Evolutionary conservation across 177 flowering plant species (phyloP).

Genomic region (Vitis hybrid): DNA sequence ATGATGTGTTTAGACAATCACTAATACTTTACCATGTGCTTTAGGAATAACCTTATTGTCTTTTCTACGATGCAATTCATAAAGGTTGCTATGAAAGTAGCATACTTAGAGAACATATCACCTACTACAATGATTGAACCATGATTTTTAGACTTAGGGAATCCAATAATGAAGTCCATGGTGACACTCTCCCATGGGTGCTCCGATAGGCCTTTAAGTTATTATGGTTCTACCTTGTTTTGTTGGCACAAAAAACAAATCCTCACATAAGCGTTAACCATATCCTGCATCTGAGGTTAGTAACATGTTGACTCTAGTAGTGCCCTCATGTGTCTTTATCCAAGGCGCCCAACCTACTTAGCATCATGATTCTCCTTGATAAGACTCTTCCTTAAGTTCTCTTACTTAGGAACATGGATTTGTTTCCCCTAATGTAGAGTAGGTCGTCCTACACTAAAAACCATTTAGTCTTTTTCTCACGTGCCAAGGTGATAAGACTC

Average conservation of each 20-base stretch:
- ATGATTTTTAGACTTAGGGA: no score
- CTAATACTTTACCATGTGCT: neutral
- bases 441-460: slow-evolving; percentile 6
- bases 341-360: neutral
- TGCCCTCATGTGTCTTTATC: neutral
- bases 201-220: neutral
- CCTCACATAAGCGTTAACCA: neutral
- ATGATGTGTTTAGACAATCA: neutral
- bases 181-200: neutral
- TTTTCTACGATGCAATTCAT: neutral
- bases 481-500: no score
- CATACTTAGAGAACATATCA: neutral
- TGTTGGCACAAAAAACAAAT: neutral
- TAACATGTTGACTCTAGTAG: neutral
- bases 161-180: no score
- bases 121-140: neutral
- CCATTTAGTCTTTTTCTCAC: neutral
- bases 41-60: neutral
- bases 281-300: neutral
- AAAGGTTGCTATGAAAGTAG: neutral
- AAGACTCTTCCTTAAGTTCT: no score
- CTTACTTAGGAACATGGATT: slow-evolving; percentile 1
- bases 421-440: neutral
- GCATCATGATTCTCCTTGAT: no score
- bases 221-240: neutral